Evolutionary conservation across 164 flowering plant genomes (phyloP), one percentile per base, ranked within the genome.

Genomic region (Saururus chinensis): DNA sequence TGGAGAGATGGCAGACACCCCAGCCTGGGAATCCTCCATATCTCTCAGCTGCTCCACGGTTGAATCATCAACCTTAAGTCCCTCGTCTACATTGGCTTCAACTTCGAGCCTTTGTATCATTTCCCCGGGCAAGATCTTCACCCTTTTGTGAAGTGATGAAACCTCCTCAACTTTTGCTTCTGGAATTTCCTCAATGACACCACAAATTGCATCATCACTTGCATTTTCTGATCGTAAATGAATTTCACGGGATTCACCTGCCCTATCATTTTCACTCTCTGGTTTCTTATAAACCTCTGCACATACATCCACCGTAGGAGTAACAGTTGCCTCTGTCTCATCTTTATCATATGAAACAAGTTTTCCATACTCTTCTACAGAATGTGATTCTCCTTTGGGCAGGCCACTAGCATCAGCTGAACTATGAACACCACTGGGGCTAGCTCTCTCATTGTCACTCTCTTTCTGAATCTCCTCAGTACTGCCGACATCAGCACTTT

Each of bases 391-490:
- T 0, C 10, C 19, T 53, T 53, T 7, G 19, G 11, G 22, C 13
- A 19, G 2, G 24, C 25, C 13, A 53, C 3, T 20, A 20, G 56
- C 12, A 53, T 53, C 56, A 23, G 22, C 56, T 20, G 17, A 53
- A 2, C 1, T 23, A 53, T 30, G 37, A 30, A 30, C 4, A 30
- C 6, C 56, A 53, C 22, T 20, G 51, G 37, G 6, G 2, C 51
- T 60, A 19, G 22, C 56, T 53, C 22, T 20, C 57, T 60, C 69
- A 54, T 60, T 30, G 37, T 30, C 37, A 30, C 37, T 30, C 6
- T 30, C 4, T 30, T 30, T 30, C 37, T 30, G 37, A 30, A 30
- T 30, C 37, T 30, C 40, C 61, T 45, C 49, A 45, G 13, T 45
- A 45, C 14, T 45, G 49, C 49, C 14, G 11, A 45, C 49, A 45